Conservation (phyloP, 2,329 filamentous ascomycete species). For the Apiospora marii region DNA sequence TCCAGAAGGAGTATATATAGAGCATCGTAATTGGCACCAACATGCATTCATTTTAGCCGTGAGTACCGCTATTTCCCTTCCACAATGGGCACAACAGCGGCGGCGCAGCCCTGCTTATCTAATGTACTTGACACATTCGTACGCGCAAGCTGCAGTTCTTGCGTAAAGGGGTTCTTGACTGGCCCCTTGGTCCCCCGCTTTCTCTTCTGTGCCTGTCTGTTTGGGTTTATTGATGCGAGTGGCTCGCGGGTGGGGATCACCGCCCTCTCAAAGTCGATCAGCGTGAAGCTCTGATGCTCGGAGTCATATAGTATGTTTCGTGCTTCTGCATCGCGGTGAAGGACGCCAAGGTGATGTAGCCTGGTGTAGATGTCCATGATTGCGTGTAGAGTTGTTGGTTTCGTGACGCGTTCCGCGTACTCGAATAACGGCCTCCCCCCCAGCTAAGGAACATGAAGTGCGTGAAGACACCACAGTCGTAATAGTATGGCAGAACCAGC, state of each 20-base stretch:
- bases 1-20: too few species aligned
- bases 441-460: constrained; percentile 47
- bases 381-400: constrained; percentile 26
- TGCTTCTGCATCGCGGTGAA: constrained; percentile 40
- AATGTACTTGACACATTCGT: background rate
- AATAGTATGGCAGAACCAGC: constrained; percentile 42
- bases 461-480: constrained; percentile 39
- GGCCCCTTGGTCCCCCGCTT: background rate
- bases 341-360: constrained; percentile 33
- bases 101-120: background rate
- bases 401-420: constrained; percentile 26
- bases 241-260: constrained; percentile 34
- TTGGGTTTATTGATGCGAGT: constrained; percentile 34
- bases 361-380: constrained; percentile 27
- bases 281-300: constrained; percentile 36
- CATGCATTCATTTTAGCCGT: too few species aligned
- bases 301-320: constrained; percentile 44
- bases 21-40: too few species aligned
- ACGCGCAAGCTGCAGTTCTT: constrained; percentile 4
- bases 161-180: background rate
- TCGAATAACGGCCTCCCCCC: constrained; percentile 38
- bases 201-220: constrained; percentile 25
- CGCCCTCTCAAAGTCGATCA: constrained; percentile 44
- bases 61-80: too few species aligned
- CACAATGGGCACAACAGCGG: background rate